Conservation (phyloP, 306 rosid species). For the Malus asiatica region DNA sequence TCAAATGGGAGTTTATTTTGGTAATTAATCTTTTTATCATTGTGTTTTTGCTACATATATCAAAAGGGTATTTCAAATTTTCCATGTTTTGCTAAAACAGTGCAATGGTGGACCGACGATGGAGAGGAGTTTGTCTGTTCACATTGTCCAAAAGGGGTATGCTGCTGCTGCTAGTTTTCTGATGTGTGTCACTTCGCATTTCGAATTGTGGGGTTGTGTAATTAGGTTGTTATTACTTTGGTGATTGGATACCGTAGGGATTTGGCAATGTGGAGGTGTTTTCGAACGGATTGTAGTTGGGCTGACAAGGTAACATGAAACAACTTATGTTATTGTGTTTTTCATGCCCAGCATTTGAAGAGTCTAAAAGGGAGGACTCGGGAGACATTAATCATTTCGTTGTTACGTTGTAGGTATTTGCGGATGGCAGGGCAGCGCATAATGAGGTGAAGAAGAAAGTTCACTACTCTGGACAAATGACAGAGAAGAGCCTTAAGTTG, state of each 20-base stretch:
- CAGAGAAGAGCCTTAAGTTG: slow-evolving; percentile 53
- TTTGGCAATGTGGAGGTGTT: slow-evolving; percentile 94
- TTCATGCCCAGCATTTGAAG: background rate
- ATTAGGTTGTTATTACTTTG: slow-evolving; percentile 4
- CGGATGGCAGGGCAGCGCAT: slow-evolving; percentile 37
- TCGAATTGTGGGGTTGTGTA: slow-evolving; percentile 9
- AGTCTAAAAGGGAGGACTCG: background rate
- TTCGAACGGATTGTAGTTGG: slow-evolving; percentile 65
- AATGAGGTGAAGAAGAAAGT: slow-evolving; percentile 17
- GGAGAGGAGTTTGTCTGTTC: slow-evolving; percentile 88
- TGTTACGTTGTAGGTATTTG: slow-evolving; percentile 45
- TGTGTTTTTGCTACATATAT: background rate
- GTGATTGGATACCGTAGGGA: slow-evolving; percentile 36
- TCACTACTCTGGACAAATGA: slow-evolving; percentile 25
- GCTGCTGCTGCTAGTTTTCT: slow-evolving; percentile 3
- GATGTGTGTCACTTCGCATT: background rate
- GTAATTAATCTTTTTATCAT: background rate
- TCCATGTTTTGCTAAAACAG: slow-evolving; percentile 25
- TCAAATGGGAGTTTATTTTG: background rate
- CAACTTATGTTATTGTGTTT: background rate
- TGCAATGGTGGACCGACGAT: slow-evolving; percentile 68
- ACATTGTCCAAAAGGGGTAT: slow-evolving; percentile 61
- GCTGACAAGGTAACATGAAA: slow-evolving; percentile 59
- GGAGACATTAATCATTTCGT: slow-evolving; percentile 13
- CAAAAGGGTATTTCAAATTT: background rate